Percentiles rank a stretch among this genome's conserved stretches.
Conservation (phyloP, 1,284 basidiomycete genomes). For the Moesziomyces parantarcticus region DNA sequence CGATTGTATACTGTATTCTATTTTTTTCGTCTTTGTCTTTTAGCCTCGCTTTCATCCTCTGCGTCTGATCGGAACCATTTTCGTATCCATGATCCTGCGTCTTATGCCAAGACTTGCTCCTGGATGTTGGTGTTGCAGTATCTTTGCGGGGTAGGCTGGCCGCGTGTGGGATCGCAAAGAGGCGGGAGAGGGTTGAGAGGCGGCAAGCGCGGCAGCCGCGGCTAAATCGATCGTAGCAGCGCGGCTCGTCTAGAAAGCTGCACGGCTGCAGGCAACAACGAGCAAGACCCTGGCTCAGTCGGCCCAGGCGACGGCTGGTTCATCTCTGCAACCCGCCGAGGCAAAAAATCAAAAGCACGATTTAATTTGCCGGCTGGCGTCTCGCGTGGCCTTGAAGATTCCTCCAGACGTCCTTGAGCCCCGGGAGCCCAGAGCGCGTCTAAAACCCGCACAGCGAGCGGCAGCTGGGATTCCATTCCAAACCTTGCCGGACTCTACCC, state of each 20-base stretch:
- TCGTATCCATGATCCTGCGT: too few relatives aligned
- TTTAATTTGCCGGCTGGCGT: neutral
- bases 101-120: too few relatives aligned
- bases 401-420: neutral
- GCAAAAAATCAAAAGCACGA: neutral
- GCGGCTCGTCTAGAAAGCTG: constrained; percentile 10
- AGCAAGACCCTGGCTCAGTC: constrained; percentile 1
- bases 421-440: constrained; percentile 4
- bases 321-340: neutral
- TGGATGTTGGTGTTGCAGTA: too few relatives aligned
- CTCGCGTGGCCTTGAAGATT: neutral
- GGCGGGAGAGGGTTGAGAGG: neutral
- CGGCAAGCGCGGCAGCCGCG: constrained; percentile 8
- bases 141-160: neutral
- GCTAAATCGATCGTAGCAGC: neutral
- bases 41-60: too few relatives aligned
- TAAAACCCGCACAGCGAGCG: too few relatives aligned
- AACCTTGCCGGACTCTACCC: too few relatives aligned
- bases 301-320: too few relatives aligned
- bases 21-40: too few relatives aligned
- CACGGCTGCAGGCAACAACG: neutral
- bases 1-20: too few relatives aligned
- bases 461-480: too few relatives aligned
- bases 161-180: neutral
- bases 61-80: too few relatives aligned